Evolutionary conservation across 1,139 yeast genomes (phyloP).

Genomic region (Eremothecium sinecaudum): DNA sequence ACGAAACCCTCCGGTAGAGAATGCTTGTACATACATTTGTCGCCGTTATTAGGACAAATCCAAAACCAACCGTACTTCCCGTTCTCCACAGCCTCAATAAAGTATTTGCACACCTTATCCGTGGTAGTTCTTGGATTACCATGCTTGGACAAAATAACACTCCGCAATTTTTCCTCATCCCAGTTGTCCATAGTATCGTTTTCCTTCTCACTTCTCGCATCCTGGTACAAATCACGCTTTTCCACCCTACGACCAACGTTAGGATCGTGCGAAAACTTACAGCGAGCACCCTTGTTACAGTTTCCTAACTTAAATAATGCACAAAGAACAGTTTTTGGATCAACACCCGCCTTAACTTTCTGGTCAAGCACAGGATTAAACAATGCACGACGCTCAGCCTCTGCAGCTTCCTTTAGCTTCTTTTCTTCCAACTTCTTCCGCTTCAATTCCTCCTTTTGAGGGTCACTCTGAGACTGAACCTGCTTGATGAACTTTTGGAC

Average conservation of each 20-base stretch:
- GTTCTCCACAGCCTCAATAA: slow-evolving; percentile 94
- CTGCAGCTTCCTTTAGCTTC: slow-evolving; percentile 74
- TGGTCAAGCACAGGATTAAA: slow-evolving; percentile 63
- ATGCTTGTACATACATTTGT: slow-evolving; percentile 88
- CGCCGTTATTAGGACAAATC: slow-evolving; percentile 94
- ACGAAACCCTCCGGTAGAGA: slow-evolving; percentile 97
- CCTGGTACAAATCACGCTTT: slow-evolving; percentile 89
- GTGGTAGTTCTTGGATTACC: slow-evolving; percentile 94
- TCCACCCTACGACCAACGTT: slow-evolving; percentile 78
- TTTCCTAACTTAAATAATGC: slow-evolving; percentile 81
- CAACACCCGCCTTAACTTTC: slow-evolving; percentile 94
- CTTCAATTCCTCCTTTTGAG: slow-evolving; percentile 36
- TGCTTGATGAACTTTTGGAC: slow-evolving; percentile 83
- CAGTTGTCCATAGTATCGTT: slow-evolving; percentile 90
- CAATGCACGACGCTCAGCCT: slow-evolving; percentile 73
- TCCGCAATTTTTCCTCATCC: slow-evolving; percentile 92
- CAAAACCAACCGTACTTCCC: slow-evolving; percentile 99
- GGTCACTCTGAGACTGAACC: slow-evolving; percentile 60
- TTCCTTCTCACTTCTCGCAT: slow-evolving; percentile 66
- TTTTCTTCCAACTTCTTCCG: slow-evolving; percentile 14
- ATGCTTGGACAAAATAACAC: slow-evolving; percentile 80
- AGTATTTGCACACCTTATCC: slow-evolving; percentile 86
- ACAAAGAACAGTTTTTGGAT: slow-evolving; percentile 90
- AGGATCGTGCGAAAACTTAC: slow-evolving; percentile 91
- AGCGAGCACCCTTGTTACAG: slow-evolving; percentile 82